Percentiles rank a stretch among this genome's conserved stretches.
Evolutionary conservation across 176 grass and related monocot genomes (phyloP).

Genomic region (Tuctoria greenei): DNA sequence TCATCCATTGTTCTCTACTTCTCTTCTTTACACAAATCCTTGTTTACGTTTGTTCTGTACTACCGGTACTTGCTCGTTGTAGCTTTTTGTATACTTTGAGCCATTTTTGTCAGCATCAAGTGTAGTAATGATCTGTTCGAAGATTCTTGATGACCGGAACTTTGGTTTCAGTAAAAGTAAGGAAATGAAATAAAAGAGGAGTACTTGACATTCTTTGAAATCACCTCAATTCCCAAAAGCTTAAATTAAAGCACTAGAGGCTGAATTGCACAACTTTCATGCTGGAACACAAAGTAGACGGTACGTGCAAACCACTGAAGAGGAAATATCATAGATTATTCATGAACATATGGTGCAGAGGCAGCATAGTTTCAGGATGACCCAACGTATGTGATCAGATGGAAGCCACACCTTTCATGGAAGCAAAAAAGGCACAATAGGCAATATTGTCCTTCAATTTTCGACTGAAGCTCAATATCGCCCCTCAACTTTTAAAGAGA

Average conservation of each 20-base stretch:
- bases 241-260: conserved; percentile 42
- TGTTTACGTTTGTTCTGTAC: conserved; percentile 35
- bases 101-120: conserved; percentile 45
- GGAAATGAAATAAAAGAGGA: neutral
- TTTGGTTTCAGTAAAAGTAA: conserved; percentile 50
- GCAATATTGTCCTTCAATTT: too few species aligned
- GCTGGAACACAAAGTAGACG: conserved; percentile 17
- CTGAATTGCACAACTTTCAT: conserved; percentile 40
- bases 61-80: conserved; percentile 27
- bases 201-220: conserved; percentile 44
- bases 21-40: conserved; percentile 30
- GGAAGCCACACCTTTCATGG: too few species aligned
- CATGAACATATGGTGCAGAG: too few species aligned
- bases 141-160: conserved; percentile 57
- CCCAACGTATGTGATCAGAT: too few species aligned
- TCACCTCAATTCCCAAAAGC: conserved; percentile 44
- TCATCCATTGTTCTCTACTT: conserved; percentile 51
- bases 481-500: too few species aligned
- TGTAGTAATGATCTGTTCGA: conserved; percentile 42
- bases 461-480: too few species aligned
- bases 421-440: too few species aligned
- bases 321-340: too few species aligned
- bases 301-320: too few species aligned
- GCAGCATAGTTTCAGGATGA: too few species aligned
- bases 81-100: conserved; percentile 48